Evolutionary conservation across 2,329 filamentous ascomycete genomes (phyloP), one percentile per base, ranked within the genome.

Genomic region (Ceratocystis harringtonii): DNA sequence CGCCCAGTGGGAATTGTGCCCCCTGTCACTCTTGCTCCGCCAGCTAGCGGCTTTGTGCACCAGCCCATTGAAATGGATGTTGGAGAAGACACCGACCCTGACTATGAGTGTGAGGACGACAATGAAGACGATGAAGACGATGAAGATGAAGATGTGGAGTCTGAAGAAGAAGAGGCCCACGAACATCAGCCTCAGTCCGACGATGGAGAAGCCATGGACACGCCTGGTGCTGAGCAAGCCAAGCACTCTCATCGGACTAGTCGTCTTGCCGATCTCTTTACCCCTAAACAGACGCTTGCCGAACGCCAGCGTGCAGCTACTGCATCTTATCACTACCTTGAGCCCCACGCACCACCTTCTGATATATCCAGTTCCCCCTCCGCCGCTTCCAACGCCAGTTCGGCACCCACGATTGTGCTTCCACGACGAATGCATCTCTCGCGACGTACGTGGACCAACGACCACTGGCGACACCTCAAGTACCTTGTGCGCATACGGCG

Each of bases 401-500:
- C 71, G 1, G 71, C 73, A 4, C 70, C 71, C 1, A 68, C 68
- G n/a, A 68, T 62, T 5, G 63, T 50, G 7, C 48, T 61, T 15
- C 66, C 66, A 6, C 58, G 45, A 0, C 50, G 50, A 7, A 55
- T 70, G 30, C 68, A 70, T 1, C 72, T 79, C 3, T 80, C 79
- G 1, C 74, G 72, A 67, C 77, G 75, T 0, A 69, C 72, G 2
- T 83, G 81, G 81, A 76, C 79, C 4, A 75, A 76, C 52, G 71
- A 75, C 32, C 81, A 84, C 74, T 84, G 82, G 82, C 69, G 79
- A 28, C 73, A 78, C 52, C 76, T 84, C 41, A 78, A 84, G 70
- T 73, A 76, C 64, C 72, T 84, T 1, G 73, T 84, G 17, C 78
- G 80, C 61, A 73, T 78, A n/a, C 79, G 80, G 10, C 75, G 75